phyloP scores from a whole-genome alignment of 2,329 filamentous ascomycete species.

The Fusarium luffae region DNA sequence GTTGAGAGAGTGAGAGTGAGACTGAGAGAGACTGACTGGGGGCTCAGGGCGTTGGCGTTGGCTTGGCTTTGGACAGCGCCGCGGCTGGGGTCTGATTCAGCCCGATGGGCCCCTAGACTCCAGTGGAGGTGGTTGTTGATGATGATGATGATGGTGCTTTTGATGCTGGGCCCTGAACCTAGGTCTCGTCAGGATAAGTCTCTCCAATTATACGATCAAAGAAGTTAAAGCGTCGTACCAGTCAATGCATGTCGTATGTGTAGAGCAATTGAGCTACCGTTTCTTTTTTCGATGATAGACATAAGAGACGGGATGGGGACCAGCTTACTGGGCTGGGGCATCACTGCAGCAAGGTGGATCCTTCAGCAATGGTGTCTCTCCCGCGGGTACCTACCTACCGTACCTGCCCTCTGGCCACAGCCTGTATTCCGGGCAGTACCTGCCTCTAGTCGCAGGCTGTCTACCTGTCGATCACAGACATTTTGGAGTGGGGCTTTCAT shows the following conservation, averaged over 20 bases:
- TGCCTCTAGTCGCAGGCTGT: neutral
- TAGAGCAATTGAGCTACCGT: neutral
- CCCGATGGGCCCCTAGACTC: constrained; percentile 26
- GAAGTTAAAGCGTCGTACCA: constrained; percentile 22
- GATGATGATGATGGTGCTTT: neutral
- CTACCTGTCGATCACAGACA: constrained; percentile 15
- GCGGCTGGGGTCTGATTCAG: constrained; percentile 37
- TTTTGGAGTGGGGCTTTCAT: constrained; percentile 14
- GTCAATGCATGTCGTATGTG: neutral
- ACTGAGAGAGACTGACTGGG: constrained; percentile 5
- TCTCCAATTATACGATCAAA: neutral
- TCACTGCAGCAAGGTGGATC: neutral
- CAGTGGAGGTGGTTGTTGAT: constrained; percentile 12
- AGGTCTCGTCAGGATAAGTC: neutral
- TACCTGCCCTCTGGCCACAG: neutral
- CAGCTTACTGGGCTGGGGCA: constrained; percentile 26
- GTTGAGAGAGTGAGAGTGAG: neutral
- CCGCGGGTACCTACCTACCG: neutral
- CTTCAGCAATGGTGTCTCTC: neutral
- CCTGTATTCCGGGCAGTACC: neutral
- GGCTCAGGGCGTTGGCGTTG: constrained; percentile 11
- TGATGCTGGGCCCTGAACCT: neutral
- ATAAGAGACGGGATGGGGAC: constrained; percentile 23
- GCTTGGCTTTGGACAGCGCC: constrained; percentile 35
- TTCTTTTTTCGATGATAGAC: constrained; percentile 16